Conservation (phyloP, 352 stramenopile species). For the Thalassiosira mediterranea region DNA sequence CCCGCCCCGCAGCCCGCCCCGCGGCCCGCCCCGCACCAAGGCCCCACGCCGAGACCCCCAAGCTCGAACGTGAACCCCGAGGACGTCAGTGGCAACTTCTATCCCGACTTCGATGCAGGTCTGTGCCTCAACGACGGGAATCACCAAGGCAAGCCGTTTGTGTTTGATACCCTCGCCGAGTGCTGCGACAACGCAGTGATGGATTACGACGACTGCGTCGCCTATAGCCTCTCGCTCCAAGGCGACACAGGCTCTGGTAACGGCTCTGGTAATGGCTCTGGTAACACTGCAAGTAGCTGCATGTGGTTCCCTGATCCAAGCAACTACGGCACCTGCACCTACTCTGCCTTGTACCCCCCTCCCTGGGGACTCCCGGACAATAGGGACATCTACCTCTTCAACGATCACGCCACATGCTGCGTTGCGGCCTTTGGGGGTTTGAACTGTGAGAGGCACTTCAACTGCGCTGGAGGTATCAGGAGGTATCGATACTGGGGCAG, state of each 20-base stretch:
- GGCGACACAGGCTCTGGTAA: neutral
- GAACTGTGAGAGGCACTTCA: neutral
- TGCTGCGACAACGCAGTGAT: constrained; percentile 12
- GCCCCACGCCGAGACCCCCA: too few relatives aligned
- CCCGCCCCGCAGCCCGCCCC: too few relatives aligned
- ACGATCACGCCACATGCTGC: constrained; percentile 12
- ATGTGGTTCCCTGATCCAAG: constrained; percentile 5
- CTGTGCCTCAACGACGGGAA: constrained; percentile 24
- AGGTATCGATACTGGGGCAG: too few relatives aligned
- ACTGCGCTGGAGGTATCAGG: neutral
- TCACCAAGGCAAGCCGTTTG: constrained; percentile 4
- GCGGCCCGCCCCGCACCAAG: too few relatives aligned
- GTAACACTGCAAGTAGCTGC: neutral
- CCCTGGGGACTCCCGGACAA: neutral
- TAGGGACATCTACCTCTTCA: neutral
- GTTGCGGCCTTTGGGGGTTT: neutral
- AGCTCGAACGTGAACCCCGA: neutral
- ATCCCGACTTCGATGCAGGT: constrained; percentile 22
- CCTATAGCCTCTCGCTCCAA: neutral
- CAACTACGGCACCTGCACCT: constrained; percentile 5
- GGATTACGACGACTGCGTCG: constrained; percentile 18
- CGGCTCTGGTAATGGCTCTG: neutral
- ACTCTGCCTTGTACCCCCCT: constrained; percentile 1
- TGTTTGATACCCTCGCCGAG: constrained; percentile 6
- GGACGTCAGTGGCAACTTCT: neutral